These are phyloP conservation scores for Ogataea populi-albae DNA, from an alignment of 805 yeast species.

Conservation along the genomic window DNA sequence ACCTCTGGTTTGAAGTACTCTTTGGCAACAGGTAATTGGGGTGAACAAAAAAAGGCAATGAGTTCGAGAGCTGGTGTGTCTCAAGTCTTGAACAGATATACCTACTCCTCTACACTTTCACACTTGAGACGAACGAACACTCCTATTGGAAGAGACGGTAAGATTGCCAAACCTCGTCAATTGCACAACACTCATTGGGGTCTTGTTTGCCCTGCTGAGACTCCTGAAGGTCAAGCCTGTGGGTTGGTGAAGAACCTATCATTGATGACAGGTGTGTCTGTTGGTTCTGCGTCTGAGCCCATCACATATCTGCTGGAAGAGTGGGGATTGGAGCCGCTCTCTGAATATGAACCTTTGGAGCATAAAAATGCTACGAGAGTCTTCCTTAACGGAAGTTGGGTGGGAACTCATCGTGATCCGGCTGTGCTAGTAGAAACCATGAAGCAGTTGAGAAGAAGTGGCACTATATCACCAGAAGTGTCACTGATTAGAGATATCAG, in stretches of 20 bases:
- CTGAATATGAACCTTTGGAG: slow-evolving; percentile 91
- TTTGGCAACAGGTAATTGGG: slow-evolving; percentile 99
- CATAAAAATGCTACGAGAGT: slow-evolving; percentile 90
- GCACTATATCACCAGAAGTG: slow-evolving; percentile 94
- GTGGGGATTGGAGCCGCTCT: slow-evolving; percentile 99
- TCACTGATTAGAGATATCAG: slow-evolving; percentile 95
- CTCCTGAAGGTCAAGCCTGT: slow-evolving; percentile 99
- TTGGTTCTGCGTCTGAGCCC: slow-evolving; percentile 96
- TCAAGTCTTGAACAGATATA: slow-evolving; percentile 95
- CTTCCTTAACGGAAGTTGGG: slow-evolving; percentile 99
- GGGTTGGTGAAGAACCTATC: slow-evolving; percentile 97
- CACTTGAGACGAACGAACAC: slow-evolving; percentile 99
- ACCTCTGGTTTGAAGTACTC: slow-evolving; percentile 98
- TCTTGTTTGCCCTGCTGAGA: slow-evolving; percentile 98
- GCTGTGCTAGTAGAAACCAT: slow-evolving; percentile 87
- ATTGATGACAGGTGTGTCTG: slow-evolving; percentile 95
- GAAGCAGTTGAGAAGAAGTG: slow-evolving; percentile 88
- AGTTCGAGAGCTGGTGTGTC: slow-evolving; percentile 98
- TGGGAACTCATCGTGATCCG: slow-evolving; percentile 97
- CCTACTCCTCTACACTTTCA: slow-evolving; percentile 97
- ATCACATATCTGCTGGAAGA: slow-evolving; percentile 90
- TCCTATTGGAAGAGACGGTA: slow-evolving; percentile 99
- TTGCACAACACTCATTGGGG: slow-evolving; percentile 99
- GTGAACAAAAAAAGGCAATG: slow-evolving; percentile 99
- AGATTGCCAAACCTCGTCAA: slow-evolving; percentile 98